Conservation (phyloP, 176 grass and related monocot genomes). For the barley (Hordeum vulgare) region MorexV3_pseudomolecules_assembly NC_058524.1:54335124-54335623, state of each 20-base stretch:
- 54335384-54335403: not conserved
- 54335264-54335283: slow-evolving; percentile 38
- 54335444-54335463: slow-evolving; percentile 82
- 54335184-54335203: slow-evolving; percentile 36
- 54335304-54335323: slow-evolving; percentile 18
- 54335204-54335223: slow-evolving; percentile 52
- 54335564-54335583: not conserved
- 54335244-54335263: slow-evolving; percentile 34
- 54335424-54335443: slow-evolving; percentile 76
- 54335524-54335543: not conserved
- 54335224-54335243: slow-evolving; percentile 69
- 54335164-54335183: slow-evolving; percentile 30
- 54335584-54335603: not conserved
- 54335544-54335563: not conserved
- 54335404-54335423: slow-evolving; percentile 33
- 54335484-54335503: not conserved
- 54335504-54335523: not conserved
- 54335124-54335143: slow-evolving; percentile 68
- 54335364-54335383: not conserved
- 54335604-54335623: not conserved
- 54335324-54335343: not conserved
- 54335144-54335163: slow-evolving; percentile 38
- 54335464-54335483: slow-evolving; percentile 78
- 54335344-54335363: not conserved
- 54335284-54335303: slow-evolving; percentile 28